A percentile compares a stretch with the other conserved stretches of the same genome.
These are phyloP conservation scores for Lecanicillium sp. DNA, from an alignment of 2,329 filamentous ascomycete species.

Conservation along the genomic window DNA sequence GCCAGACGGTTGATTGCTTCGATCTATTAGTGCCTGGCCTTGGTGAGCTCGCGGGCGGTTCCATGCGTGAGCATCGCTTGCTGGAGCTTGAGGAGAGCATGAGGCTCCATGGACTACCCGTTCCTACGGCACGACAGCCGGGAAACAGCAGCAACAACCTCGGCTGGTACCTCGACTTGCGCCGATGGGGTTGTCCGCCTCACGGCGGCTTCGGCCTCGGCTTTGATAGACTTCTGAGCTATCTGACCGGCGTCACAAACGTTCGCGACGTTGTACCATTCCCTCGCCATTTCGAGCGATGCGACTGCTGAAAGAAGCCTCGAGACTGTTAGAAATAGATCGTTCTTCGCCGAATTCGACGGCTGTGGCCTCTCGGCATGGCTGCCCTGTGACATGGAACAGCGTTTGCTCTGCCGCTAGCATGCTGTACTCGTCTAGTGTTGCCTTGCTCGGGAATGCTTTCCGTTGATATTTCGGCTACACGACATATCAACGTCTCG, in stretches of 20 bases:
- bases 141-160: conserved; percentile 32
- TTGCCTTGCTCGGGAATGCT: conserved; percentile 1
- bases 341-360: not conserved
- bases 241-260: conserved; percentile 74
- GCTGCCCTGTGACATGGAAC: not conserved
- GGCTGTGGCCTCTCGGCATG: not conserved
- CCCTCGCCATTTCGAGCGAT: conserved; percentile 64
- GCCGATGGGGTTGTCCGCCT: conserved; percentile 84
- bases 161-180: conserved; percentile 83
- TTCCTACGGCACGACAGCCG: conserved; percentile 19
- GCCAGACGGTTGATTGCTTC: conserved; percentile 75
- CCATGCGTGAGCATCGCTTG: conserved; percentile 78
- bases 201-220: conserved; percentile 89
- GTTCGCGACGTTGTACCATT: conserved; percentile 83
- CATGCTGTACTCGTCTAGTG: conserved; percentile 6
- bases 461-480: conserved; percentile 3
- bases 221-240: conserved; percentile 80
- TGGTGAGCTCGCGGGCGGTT: conserved; percentile 83
- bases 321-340: not conserved
- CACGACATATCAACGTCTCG: not conserved
- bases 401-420: not conserved
- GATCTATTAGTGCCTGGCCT: conserved; percentile 81
- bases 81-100: conserved; percentile 63
- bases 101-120: conserved; percentile 57
- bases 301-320: conserved; percentile 43